Evolutionary conservation across 805 yeast genomes (phyloP).

Genomic region (Kuraishia capsulata): DNA sequence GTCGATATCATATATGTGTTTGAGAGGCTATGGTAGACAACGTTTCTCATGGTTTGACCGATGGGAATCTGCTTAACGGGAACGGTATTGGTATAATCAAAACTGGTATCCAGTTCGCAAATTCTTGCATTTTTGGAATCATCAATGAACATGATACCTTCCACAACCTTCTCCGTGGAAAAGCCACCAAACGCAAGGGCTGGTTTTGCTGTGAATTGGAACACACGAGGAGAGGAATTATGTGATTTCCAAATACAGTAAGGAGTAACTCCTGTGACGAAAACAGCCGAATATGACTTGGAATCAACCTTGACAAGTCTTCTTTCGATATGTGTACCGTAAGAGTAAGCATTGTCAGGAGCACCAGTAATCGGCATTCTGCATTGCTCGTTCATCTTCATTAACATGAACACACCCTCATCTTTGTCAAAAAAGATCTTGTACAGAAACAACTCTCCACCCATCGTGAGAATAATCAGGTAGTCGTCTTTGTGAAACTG

Average conservation of each 20-base stretch:
- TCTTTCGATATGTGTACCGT: conserved; percentile 63
- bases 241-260: conserved; percentile 57
- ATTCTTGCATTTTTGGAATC: conserved; percentile 60
- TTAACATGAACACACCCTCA: conserved; percentile 28
- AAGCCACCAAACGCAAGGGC: conserved; percentile 59
- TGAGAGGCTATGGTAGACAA: conserved; percentile 63
- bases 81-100: conserved; percentile 49
- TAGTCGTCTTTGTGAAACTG: conserved; percentile 43
- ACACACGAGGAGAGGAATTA: conserved; percentile 54
- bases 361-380: conserved; percentile 59
- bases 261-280: conserved; percentile 70
- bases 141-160: conserved; percentile 66
- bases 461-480: conserved; percentile 63
- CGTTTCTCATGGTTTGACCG: conserved; percentile 54
- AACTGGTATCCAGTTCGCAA: conserved; percentile 32
- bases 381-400: conserved; percentile 33
- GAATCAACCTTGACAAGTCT: conserved; percentile 50
- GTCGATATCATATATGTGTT: conserved; percentile 58
- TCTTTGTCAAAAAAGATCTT: conserved; percentile 36
- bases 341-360: conserved; percentile 66
- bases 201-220: conserved; percentile 56
- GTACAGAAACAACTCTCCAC: conserved; percentile 71
- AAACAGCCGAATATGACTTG: conserved; percentile 45
- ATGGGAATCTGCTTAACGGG: conserved; percentile 46
- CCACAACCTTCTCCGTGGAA: conserved; percentile 20